Evolutionary conservation across 257 asterid species (phyloP).

Genomic region (Voacanga thouarsii): DNA sequence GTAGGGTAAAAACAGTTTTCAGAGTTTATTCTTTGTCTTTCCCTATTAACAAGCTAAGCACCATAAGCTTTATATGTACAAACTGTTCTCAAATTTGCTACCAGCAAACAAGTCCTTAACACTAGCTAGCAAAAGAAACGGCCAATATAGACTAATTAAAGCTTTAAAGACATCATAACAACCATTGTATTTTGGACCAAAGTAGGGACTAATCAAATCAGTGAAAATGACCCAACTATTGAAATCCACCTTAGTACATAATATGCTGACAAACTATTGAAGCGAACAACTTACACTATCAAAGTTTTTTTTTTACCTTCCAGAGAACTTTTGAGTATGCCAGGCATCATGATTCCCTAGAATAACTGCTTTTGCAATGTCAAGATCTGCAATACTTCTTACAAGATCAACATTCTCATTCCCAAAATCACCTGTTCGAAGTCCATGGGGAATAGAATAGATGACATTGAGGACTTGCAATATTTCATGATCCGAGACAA

Average conservation of each 20-base stretch:
- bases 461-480: conserved; percentile 17
- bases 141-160: too few relatives aligned
- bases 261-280: not conserved
- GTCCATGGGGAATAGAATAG: conserved; percentile 19
- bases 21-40: not conserved
- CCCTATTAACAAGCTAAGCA: not conserved
- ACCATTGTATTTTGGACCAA: too few relatives aligned
- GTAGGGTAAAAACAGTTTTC: not conserved
- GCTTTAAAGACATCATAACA: not conserved
- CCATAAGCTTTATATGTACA: not conserved
- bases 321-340: conserved; percentile 67
- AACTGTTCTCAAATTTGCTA: not conserved
- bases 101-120: too few relatives aligned
- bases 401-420: conserved; percentile 87
- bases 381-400: conserved; percentile 60
- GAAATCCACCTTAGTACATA: not conserved
- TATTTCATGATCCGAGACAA: conserved; percentile 8
- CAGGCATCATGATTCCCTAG: conserved; percentile 98
- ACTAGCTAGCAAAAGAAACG: not conserved
- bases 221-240: not conserved
- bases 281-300: not conserved
- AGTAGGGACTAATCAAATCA: not conserved
- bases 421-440: conserved; percentile 89
- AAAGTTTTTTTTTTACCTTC: conserved; percentile 33
- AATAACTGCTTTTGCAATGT: conserved; percentile 70